These are phyloP conservation scores for Trichoderma asperellum DNA, from an alignment of 2,329 filamentous ascomycete species.

Conservation along the genomic window DNA sequence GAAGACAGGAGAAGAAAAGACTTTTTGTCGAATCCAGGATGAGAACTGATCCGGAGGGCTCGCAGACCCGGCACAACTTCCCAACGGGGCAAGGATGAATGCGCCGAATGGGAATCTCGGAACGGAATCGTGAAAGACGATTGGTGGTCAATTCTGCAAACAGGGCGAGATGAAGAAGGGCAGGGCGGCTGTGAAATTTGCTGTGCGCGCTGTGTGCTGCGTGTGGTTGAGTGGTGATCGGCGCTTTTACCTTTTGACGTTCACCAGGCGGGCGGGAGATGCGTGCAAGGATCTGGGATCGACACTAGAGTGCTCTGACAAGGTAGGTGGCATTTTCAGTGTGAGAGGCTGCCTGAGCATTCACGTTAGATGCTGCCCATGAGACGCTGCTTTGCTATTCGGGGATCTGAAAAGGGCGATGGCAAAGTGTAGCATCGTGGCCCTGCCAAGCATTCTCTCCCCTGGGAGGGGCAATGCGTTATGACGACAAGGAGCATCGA, in stretches of 20 bases:
- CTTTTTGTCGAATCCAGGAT: background rate
- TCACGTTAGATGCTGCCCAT: background rate
- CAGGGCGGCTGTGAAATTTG: background rate
- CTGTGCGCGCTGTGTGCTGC: background rate
- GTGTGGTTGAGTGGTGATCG: background rate
- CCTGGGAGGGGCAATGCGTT: background rate
- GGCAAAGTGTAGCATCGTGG: background rate
- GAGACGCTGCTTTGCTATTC: background rate
- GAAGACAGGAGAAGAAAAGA: background rate
- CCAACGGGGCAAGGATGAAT: background rate
- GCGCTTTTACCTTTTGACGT: background rate
- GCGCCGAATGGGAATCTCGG: conserved; percentile 2
- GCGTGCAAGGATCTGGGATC: conserved; percentile 12
- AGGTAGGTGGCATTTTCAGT: conserved; percentile 6
- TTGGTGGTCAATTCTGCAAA: background rate
- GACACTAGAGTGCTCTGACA: conserved; percentile 1
- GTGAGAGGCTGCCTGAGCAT: background rate
- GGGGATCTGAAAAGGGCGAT: background rate
- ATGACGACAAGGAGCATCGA: background rate
- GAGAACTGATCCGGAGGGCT: background rate
- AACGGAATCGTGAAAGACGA: conserved; percentile 17
- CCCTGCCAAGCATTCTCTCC: conserved; percentile 1
- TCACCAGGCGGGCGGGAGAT: background rate
- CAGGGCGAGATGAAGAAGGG: background rate
- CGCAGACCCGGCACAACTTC: conserved; percentile 1